phyloP scores from a whole-genome alignment of 768 basidiomycete species.

The Auricularia sp. region DNA sequence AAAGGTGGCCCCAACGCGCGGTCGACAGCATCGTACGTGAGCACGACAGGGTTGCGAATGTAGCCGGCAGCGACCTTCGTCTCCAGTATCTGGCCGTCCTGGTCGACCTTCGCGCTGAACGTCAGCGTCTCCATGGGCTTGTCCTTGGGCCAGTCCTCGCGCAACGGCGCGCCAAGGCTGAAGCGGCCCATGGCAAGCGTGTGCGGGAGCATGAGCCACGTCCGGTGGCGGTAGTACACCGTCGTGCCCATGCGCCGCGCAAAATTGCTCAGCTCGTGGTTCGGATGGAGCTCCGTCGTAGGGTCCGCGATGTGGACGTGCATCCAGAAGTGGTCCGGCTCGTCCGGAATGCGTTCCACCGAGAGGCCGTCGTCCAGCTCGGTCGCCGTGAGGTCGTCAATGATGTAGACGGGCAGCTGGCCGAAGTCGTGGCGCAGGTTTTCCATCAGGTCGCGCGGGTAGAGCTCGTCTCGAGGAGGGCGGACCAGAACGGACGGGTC shows the following conservation, averaged over 20 bases:
- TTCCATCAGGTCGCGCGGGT: slow-evolving; percentile 53
- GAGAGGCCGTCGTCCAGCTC: slow-evolving; percentile 95
- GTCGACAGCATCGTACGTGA: slow-evolving; percentile 67
- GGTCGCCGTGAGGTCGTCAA: slow-evolving; percentile 69
- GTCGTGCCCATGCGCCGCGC: slow-evolving; percentile 47
- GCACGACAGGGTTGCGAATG: slow-evolving; percentile 52
- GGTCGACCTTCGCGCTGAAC: slow-evolving; percentile 66
- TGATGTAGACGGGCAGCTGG: slow-evolving; percentile 67
- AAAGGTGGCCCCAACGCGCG: slow-evolving; percentile 26
- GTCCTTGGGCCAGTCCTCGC: slow-evolving; percentile 15
- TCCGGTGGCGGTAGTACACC: slow-evolving; percentile 54
- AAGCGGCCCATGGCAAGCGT: slow-evolving; percentile 35
- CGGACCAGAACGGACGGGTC: slow-evolving; percentile 14
- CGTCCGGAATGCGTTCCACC: slow-evolving; percentile 52
- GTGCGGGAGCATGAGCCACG: slow-evolving; percentile 65
- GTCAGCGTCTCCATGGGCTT: slow-evolving; percentile 54
- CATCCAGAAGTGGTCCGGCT: slow-evolving; percentile 61
- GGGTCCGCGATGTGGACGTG: slow-evolving; percentile 94
- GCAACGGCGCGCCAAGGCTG: slow-evolving; percentile 33
- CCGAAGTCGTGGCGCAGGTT: slow-evolving; percentile 81
- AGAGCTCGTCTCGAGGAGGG: slow-evolving; percentile 56
- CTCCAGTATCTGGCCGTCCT: slow-evolving; percentile 56
- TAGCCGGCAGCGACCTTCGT: slow-evolving; percentile 61
- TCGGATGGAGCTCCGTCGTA: slow-evolving; percentile 63
- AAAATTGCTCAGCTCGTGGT: slow-evolving; percentile 46